Evolutionary conservation across 192 early-diverging fungal species (phyloP).

Genomic region (Gaertneriomyces semiglobifer): DNA sequence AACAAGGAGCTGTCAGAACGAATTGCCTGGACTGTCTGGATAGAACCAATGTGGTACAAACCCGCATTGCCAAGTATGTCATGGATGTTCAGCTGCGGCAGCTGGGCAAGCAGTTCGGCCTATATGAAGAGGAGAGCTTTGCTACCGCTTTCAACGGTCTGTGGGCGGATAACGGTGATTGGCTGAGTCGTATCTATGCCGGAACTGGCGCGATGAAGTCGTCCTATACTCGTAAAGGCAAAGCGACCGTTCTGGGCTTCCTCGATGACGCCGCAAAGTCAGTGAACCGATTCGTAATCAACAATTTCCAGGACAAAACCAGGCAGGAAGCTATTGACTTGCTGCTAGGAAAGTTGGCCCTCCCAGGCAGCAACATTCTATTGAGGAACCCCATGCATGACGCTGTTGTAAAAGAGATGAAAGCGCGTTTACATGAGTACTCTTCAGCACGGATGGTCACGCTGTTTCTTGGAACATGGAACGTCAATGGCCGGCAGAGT

Average conservation of each 20-base stretch:
- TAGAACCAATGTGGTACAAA: conserved; percentile 93
- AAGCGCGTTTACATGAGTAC: conserved; percentile 45
- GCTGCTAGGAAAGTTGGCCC: conserved; percentile 62
- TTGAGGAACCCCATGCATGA: conserved; percentile 42
- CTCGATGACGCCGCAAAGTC: conserved; percentile 92
- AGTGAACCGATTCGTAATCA: conserved; percentile 89
- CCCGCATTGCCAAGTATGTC: conserved; percentile 26
- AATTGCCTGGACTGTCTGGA: conserved; percentile 87
- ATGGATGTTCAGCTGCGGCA: conserved; percentile 22
- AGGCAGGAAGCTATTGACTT: conserved; percentile 87
- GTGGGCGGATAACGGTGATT: conserved; percentile 84
- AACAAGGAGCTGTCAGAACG: conserved; percentile 82
- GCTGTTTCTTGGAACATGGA: conserved; percentile 85
- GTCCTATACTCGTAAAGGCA: conserved; percentile 84
- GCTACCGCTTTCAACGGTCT: conserved; percentile 37
- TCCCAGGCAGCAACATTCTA: conserved; percentile 24
- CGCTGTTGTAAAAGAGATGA: conserved; percentile 34
- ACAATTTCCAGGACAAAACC: conserved; percentile 92
- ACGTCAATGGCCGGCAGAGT: conserved; percentile 79
- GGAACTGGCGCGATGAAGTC: conserved; percentile 96
- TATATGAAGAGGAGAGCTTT: conserved; percentile 35
- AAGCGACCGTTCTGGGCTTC: conserved; percentile 75
- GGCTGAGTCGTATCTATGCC: conserved; percentile 86
- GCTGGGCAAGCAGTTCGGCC: conserved; percentile 11
- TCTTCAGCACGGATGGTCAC: conserved; percentile 54